phyloP scores from a whole-genome alignment of 1,139 yeast genomes.

The Candida albicans region DNA sequence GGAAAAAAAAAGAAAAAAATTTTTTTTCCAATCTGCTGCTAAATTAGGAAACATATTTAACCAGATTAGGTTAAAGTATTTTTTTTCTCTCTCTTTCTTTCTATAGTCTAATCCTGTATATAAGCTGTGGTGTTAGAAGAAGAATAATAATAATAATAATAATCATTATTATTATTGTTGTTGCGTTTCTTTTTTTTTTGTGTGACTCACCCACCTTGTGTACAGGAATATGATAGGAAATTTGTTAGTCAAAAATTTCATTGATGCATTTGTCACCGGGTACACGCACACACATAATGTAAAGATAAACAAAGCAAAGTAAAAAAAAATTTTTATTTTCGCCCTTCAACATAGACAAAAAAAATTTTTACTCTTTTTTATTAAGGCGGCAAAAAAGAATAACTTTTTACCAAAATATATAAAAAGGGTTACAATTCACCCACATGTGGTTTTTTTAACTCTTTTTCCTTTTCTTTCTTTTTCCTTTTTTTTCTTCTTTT shows the following conservation, averaged over 20 bases:
- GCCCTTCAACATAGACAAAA: too few relatives aligned
- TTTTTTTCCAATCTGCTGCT: background rate
- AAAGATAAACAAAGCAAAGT: too few relatives aligned
- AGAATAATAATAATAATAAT: too few relatives aligned
- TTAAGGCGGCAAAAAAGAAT: background rate
- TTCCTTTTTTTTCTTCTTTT: constrained; percentile 1
- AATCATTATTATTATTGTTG: too few relatives aligned
- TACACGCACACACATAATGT: too few relatives aligned
- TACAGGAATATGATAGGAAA: too few relatives aligned
- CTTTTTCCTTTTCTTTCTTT: constrained; percentile 2
- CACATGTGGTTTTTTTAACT: too few relatives aligned
- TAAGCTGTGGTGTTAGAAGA: background rate
- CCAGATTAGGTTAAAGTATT: constrained; percentile 1
- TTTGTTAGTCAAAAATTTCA: too few relatives aligned
- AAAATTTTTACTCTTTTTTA: too few relatives aligned
- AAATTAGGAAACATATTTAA: constrained; percentile 3
- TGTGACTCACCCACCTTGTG: too few relatives aligned
- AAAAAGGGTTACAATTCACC: constrained; percentile 8
- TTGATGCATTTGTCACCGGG: too few relatives aligned
- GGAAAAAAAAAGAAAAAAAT: too few relatives aligned
- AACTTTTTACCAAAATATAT: constrained; percentile 1
- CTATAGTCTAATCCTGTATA: background rate
- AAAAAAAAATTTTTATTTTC: background rate
- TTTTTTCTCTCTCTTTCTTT: background rate
- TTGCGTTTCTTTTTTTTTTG: background rate